Percentiles rank a stretch among this genome's conserved stretches.
These are phyloP conservation scores for Sequoiadendron giganteum DNA, from an alignment of 75 land plant genomes.

Conservation along the genomic window DNA sequence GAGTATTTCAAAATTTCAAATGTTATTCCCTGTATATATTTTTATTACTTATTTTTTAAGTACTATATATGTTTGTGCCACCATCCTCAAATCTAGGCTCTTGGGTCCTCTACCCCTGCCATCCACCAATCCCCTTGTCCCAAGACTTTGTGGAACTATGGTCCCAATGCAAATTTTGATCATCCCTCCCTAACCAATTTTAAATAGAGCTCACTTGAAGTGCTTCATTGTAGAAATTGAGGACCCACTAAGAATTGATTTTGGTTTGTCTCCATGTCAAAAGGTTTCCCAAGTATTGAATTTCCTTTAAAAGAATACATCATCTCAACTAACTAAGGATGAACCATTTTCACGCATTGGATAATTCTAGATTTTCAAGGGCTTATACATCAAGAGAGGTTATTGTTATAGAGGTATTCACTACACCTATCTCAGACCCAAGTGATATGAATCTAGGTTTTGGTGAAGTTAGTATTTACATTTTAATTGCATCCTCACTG, in stretches of 20 bases:
- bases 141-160: too few relatives aligned
- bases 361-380: conserved; percentile 61
- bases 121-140: too few relatives aligned
- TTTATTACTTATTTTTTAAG: too few relatives aligned
- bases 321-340: background rate
- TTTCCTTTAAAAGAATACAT: conserved; percentile 32
- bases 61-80: too few relatives aligned
- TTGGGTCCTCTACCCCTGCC: too few relatives aligned
- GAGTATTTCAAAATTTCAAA: too few relatives aligned
- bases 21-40: too few relatives aligned
- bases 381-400: conserved; percentile 51
- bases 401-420: conserved; percentile 55
- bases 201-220: background rate
- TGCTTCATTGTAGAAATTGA: conserved; percentile 23
- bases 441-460: background rate
- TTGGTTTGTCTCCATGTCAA: conserved; percentile 37
- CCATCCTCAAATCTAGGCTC: too few relatives aligned
- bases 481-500: background rate
- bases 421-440: background rate
- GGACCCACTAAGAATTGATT: conserved; percentile 34
- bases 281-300: conserved; percentile 39
- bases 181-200: background rate
- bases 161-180: background rate
- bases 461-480: background rate
- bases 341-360: conserved; percentile 49